Evolutionary conservation across 495 filamentous ascomycete species (phyloP), one percentile per base, ranked within the genome.

Genomic region (Chaetomidium leptoderma): DNA sequence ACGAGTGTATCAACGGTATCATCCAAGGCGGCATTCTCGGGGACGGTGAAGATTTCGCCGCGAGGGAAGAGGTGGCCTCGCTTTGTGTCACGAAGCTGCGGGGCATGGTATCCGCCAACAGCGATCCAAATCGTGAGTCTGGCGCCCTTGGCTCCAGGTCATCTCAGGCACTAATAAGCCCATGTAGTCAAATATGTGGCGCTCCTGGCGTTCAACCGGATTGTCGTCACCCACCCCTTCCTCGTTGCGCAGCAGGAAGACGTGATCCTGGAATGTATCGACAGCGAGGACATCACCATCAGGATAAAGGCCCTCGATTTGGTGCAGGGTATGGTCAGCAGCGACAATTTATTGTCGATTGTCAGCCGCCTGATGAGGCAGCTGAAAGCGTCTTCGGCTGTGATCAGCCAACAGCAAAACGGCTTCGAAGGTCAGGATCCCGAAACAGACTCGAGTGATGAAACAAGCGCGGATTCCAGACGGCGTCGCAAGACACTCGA

Each of bases 1-100:
- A 98, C 56, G 93, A 98, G 69, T 98, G 95, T 65, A 96, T 98
- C 66, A 97, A 95, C 72, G 95, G 93, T 19, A 92, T 98, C 58
- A 95, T 98, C 35, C 91, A 95, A 69, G 95, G 93, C 10, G 93
- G 93, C 0, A 95, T 98, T 55, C 75, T 98, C 29, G 89, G 89
- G 32, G 84, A 85, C 16, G 83, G 84, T 36, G 88, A 88, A 43
- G 86, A 86, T 47, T 82, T 83, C 40, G 78, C 83, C 43, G 92
- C 91, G 51, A 86, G 84, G 52, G 91, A 97, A 63, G 93, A 98
- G 62, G 87, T 98, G 64, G 93, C 93, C n/a, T 81, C 83, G 36
- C 81, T 98, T 4, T 98, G 93, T 68, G 91, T 97, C 21, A 87
- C 81, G 24, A 97, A 97, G 70, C 81, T 98, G 17, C 81, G 93